Evolutionary conservation across 23 red algal species (phyloP), one percentile per base, ranked within the genome.

Genomic region (Gracilaria caudata): DNA sequence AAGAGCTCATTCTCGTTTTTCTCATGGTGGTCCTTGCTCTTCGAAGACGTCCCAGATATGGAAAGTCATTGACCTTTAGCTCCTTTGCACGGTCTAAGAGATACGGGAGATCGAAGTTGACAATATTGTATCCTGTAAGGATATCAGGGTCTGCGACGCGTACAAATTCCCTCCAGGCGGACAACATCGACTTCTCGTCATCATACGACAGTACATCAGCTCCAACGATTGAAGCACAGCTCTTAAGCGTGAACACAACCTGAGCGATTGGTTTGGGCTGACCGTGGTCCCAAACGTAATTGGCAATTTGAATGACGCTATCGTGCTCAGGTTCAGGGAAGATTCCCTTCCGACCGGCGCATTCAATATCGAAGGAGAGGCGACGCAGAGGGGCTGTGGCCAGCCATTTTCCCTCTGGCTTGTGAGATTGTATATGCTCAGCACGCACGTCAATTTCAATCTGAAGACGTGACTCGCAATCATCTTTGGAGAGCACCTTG

Each of bases 31-130:
- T 99, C 35, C 65, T 66, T 13, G 45, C 60, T 3, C 76, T 40
- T n/a, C 40, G 44, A 16, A 99, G 64, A 24, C 94, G 89, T 17
- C 97, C 97, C 0, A 99, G 90, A 44, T 73, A 95, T 0, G 97
- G 93, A 83, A 99, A 99, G 13, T 72, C 86, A 25, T 58, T n/a
- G 51, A 76, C 91, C 8, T 66, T 38, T 26, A 99, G 64, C n/a
- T 78, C 37, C 54, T 45, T 79, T 23, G 97, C 97, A 21, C 97
- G 92, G 78, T 95, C 92, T 6, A 99, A 60, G 24, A 99, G 92
- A 83, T 99, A 99, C 21, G 97, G 97, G 23, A 99, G 90, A 79
- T 99, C 97, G 65, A 99, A 99, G 64, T 99, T 99, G 82, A 99
- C 97, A 40, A 99, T 99, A 70, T 99, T 99, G 81, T 99, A 99